Percentiles rank a stretch among this genome's conserved stretches.
Evolutionary conservation across 768 basidiomycete species (phyloP).

Genomic region (Hirschioporus abietinus): DNA sequence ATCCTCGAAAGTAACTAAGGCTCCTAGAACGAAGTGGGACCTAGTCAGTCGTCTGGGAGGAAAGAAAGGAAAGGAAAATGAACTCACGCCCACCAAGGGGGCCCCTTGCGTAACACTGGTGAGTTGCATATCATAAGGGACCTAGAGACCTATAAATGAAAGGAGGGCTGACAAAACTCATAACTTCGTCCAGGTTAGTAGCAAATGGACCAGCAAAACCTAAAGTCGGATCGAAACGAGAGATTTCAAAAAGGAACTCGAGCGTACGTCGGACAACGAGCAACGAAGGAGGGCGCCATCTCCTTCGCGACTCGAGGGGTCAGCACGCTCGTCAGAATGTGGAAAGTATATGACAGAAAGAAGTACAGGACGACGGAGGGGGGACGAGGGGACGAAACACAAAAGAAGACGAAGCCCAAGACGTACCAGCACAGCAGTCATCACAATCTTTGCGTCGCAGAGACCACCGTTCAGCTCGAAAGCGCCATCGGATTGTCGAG

Average conservation of each 20-base stretch:
- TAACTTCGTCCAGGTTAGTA: neutral
- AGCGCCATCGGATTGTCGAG: neutral
- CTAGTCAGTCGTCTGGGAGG: neutral
- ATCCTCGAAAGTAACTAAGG: too few species aligned
- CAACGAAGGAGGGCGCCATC: neutral
- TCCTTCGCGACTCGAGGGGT: neutral
- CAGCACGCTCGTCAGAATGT: neutral
- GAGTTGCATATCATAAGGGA: neutral
- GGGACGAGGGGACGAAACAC: neutral
- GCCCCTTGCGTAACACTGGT: neutral
- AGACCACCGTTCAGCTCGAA: neutral
- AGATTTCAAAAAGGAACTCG: neutral
- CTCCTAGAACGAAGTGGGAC: neutral
- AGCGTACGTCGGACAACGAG: neutral
- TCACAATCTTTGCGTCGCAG: neutral
- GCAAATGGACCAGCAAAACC: neutral
- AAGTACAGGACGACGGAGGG: neutral
- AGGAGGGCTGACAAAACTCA: neutral
- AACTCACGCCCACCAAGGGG: neutral
- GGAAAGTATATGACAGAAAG: neutral
- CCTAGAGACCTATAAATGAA: neutral
- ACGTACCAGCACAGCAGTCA: neutral
- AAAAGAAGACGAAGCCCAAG: neutral
- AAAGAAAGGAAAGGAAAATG: neutral
- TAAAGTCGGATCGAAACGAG: neutral